phyloP scores from a whole-genome alignment of 2,329 filamentous ascomycete genomes.

The Leptographium flavum region DNA sequence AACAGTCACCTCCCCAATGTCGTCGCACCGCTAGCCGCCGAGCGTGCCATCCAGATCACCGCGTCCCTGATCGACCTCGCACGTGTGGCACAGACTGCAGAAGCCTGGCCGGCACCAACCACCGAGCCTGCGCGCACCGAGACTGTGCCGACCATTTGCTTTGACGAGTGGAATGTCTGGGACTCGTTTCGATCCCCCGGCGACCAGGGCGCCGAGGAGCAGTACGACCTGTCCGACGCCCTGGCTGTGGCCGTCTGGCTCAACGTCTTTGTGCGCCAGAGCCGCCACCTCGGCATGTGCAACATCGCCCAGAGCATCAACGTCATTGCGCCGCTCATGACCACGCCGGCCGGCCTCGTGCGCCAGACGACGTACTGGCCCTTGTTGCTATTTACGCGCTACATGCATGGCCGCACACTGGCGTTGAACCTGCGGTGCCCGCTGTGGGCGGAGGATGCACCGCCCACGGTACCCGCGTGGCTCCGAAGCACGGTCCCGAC shows the following conservation, averaged over 20 bases:
- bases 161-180: slow-evolving; percentile 81
- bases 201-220: slow-evolving; percentile 57
- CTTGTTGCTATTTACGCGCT: slow-evolving; percentile 51
- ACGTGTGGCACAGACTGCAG: too few relatives aligned
- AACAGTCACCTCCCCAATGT: slow-evolving; percentile 12
- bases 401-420: slow-evolving; percentile 61
- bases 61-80: slow-evolving; percentile 58
- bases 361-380: slow-evolving; percentile 69
- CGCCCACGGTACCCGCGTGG: slow-evolving; percentile 52
- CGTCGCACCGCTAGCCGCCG: slow-evolving; percentile 31
- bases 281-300: slow-evolving; percentile 58
- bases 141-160: slow-evolving; percentile 48
- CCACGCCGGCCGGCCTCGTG: slow-evolving; percentile 44
- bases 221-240: slow-evolving; percentile 60
- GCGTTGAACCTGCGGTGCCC: slow-evolving; percentile 48
- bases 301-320: slow-evolving; percentile 69
- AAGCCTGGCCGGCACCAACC: too few relatives aligned
- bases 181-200: slow-evolving; percentile 58
- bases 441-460: too few relatives aligned
- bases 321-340: slow-evolving; percentile 66
- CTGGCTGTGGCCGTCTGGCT: slow-evolving; percentile 63
- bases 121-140: too few relatives aligned
- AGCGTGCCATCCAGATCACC: slow-evolving; percentile 60
- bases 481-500: slow-evolving; percentile 44
- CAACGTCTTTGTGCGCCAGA: slow-evolving; percentile 63